A percentile compares a stretch with the other conserved stretches of the same genome.
Evolutionary conservation across 2,329 filamentous ascomycete genomes (phyloP).

Genomic region (Xylaria sp.): DNA sequence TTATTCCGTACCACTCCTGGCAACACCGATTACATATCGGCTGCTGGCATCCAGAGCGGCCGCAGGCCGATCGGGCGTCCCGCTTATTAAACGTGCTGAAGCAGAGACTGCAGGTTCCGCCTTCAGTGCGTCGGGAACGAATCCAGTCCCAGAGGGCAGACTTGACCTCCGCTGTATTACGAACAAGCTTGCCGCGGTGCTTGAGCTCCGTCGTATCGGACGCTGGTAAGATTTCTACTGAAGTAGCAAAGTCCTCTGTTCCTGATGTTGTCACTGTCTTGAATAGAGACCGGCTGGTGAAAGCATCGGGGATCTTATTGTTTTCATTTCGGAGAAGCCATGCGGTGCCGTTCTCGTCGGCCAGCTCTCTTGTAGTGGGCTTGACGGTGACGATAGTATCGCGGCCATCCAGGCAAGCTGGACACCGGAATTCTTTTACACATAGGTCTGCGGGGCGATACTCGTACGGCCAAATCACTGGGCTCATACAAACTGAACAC

Average conservation of each 20-base stretch:
- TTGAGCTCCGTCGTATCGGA: slow-evolving; percentile 43
- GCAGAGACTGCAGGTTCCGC: slow-evolving; percentile 59
- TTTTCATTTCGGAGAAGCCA: slow-evolving; percentile 60
- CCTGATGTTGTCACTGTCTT: slow-evolving; percentile 52
- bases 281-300: slow-evolving; percentile 56
- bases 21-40: slow-evolving; percentile 56
- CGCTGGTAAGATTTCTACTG: slow-evolving; percentile 53
- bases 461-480: slow-evolving; percentile 59
- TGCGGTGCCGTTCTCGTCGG: slow-evolving; percentile 54
- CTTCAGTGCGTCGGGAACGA: slow-evolving; percentile 52
- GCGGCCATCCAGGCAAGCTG: slow-evolving; percentile 51
- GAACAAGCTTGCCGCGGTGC: slow-evolving; percentile 55
- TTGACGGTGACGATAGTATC: slow-evolving; percentile 41
- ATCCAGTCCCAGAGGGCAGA: slow-evolving; percentile 54
- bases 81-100: slow-evolving; percentile 54
- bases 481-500: slow-evolving; percentile 58
- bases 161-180: slow-evolving; percentile 53
- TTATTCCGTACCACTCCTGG: slow-evolving; percentile 60
- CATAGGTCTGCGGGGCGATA: slow-evolving; percentile 55
- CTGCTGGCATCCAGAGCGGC: slow-evolving; percentile 58
- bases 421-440: slow-evolving; percentile 53
- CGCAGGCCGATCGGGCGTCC: slow-evolving; percentile 57
- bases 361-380: slow-evolving; percentile 53
- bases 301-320: slow-evolving; percentile 50
- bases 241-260: slow-evolving; percentile 48